Evolutionary conservation across 2,329 filamentous ascomycete species (phyloP), one percentile per base, ranked within the genome.

Genomic region (Penicillium sp.): DNA sequence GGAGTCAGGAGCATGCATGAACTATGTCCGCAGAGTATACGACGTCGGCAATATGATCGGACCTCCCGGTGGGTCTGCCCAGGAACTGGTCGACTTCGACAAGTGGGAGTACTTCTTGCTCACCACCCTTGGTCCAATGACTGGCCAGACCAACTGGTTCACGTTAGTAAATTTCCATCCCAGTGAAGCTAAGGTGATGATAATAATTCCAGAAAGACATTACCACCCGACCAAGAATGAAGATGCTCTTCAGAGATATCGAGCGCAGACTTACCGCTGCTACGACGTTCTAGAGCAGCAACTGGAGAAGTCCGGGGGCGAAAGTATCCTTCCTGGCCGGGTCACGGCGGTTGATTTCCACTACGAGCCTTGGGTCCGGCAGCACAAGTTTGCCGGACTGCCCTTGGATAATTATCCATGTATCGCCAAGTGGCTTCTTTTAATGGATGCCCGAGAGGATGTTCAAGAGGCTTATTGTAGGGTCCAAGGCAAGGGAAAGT

Each of bases 61-160:
- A 5, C 74, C 73, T 0, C 45, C 61, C 2, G 69, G 67, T 0
- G 36, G 45, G 9, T 58, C 59, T 5, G 63, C 56, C 38, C 75
- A 77, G 51, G 74, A 74, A 18, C 49, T 60, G 3, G 74, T 76
- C 0, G 74, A 76, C 52, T 75, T 76, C 38, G 75, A 78, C 42
- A 77, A 76, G 54, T 78, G 76, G 76, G 71, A 71, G 45, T 75
- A 72, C 53, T 76, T 78, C 52, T 58, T 76, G 21, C 52, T 77
- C 18, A 69, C 68, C 0, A 74, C 70, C 0, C 53, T 77, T 42
- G 75, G 70, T 0, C 76, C 75, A 0, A 76, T 76, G 72, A 71
- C 64, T 46, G 74, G 71, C 21, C 67, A 72, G 58, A 57, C 61
- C 3, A 74, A 73, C 52, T 77, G 74, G 74, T 76, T 73, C 56